A percentile compares a stretch with the other conserved stretches of the same genome.
These are phyloP conservation scores for Mycena amicta DNA, from an alignment of 768 basidiomycete species.

Conservation along the genomic window DNA sequence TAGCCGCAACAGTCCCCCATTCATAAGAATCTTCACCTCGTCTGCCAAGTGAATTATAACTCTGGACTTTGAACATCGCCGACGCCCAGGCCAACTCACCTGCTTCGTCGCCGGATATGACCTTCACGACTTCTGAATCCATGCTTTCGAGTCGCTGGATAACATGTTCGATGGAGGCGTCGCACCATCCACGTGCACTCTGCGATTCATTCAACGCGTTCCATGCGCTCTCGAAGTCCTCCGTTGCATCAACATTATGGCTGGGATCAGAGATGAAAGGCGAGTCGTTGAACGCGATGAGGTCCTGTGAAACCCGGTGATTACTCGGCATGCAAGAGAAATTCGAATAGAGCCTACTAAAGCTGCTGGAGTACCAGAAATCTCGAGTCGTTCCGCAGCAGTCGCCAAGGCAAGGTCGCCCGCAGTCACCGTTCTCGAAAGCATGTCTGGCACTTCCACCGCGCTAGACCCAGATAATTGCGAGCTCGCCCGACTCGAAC, in stretches of 20 bases:
- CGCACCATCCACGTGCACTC: constrained; percentile 71
- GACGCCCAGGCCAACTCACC: constrained; percentile 41
- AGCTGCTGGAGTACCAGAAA: constrained; percentile 11
- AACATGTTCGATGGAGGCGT: constrained; percentile 53
- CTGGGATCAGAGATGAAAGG: constrained; percentile 59
- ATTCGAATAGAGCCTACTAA: constrained; percentile 1
- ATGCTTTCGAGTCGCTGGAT: constrained; percentile 56
- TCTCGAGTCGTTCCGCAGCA: constrained; percentile 34
- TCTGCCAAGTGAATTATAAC: constrained; percentile 47
- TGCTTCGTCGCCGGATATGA: constrained; percentile 55
- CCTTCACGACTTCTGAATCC: constrained; percentile 42
- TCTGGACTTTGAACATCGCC: constrained; percentile 24
- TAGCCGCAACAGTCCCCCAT: constrained; percentile 52
- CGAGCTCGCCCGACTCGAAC: constrained; percentile 32
- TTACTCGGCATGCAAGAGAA: too few species aligned
- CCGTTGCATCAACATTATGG: constrained; percentile 14
- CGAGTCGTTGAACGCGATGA: constrained; percentile 71
- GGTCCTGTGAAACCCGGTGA: too few species aligned
- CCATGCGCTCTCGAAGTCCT: constrained; percentile 65
- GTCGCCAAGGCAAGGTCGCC: constrained; percentile 50
- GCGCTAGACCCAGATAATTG: constrained; percentile 33
- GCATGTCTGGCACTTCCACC: constrained; percentile 18
- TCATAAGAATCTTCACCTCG: constrained; percentile 63
- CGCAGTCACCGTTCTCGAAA: constrained; percentile 37
- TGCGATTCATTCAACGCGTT: constrained; percentile 43